These are phyloP conservation scores for Scopulariopsis brevicaulis DNA, from an alignment of 2,329 filamentous ascomycete species.

Conservation along the genomic window DNA sequence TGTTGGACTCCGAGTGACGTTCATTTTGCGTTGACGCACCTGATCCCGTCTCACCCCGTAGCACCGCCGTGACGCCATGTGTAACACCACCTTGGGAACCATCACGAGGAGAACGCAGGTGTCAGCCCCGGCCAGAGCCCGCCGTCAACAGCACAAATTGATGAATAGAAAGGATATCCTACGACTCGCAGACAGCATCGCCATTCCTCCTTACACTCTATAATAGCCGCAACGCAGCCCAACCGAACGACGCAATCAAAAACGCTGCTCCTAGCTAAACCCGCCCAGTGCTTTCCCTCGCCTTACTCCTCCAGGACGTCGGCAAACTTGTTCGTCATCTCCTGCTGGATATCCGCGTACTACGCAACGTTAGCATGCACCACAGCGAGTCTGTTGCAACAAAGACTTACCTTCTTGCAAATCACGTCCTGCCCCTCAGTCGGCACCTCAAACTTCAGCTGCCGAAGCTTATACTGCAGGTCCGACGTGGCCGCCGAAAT, in stretches of 20 bases:
- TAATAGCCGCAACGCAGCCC: neutral
- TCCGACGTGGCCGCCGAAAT: conserved; percentile 83
- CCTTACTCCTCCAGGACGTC: conserved; percentile 85
- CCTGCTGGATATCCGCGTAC: conserved; percentile 87
- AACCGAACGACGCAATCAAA: neutral
- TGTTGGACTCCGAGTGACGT: neutral
- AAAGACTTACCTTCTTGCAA: conserved; percentile 63
- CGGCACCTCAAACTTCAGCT: conserved; percentile 95
- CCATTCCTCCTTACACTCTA: neutral
- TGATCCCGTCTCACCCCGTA: neutral
- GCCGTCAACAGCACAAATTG: neutral
- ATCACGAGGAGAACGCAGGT: neutral
- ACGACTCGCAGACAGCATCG: neutral
- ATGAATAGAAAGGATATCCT: neutral
- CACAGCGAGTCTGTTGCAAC: neutral
- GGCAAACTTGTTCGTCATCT: conserved; percentile 96
- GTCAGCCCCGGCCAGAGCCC: neutral
- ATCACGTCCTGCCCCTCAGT: conserved; percentile 72
- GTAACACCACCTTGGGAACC: neutral
- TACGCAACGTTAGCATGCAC: conserved; percentile 19
- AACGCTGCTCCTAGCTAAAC: neutral
- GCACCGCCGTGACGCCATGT: neutral
- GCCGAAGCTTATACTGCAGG: conserved; percentile 72
- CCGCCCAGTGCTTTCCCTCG: neutral
- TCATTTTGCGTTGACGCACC: neutral